Evolutionary conservation across 169 alveolate species (phyloP).

Genomic region (Plasmodium vivax): DNA sequence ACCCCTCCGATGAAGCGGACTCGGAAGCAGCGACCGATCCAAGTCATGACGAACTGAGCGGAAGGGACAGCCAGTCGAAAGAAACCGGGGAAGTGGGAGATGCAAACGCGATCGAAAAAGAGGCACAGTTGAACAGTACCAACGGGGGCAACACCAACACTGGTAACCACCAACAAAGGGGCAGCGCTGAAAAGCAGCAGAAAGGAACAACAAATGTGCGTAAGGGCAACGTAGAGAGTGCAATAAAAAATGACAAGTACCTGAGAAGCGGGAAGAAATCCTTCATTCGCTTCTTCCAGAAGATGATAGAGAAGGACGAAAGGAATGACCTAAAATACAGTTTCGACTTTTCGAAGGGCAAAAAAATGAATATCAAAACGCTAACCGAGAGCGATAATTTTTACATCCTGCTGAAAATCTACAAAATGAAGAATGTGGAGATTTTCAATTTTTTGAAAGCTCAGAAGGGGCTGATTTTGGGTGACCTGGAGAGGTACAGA

Average conservation of each 20-base stretch:
- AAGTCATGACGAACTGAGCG: background rate
- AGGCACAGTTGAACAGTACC: background rate
- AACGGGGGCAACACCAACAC: background rate
- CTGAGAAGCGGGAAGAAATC: constrained; percentile 15
- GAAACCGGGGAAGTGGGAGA: background rate
- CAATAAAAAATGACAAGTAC: background rate
- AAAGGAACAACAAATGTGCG: background rate
- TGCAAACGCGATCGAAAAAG: background rate
- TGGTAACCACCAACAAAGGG: background rate
- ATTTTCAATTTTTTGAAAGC: constrained; percentile 63
- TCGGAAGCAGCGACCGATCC: background rate
- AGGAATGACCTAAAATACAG: constrained; percentile 36
- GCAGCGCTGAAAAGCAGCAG: background rate
- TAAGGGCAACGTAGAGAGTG: background rate
- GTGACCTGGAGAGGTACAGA: constrained; percentile 43
- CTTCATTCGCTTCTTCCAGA: constrained; percentile 40
- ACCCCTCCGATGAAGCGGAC: background rate
- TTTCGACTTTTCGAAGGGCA: constrained; percentile 47
- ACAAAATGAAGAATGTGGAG: constrained; percentile 69
- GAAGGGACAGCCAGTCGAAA: background rate
- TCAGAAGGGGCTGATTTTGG: constrained; percentile 32
- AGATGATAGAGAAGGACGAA: constrained; percentile 45
- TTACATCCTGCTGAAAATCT: constrained; percentile 47
- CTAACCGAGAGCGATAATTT: constrained; percentile 68
- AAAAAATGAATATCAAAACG: constrained; percentile 62